These are phyloP conservation scores for Microdochium paspali DNA, from an alignment of 2,329 filamentous ascomycete genomes.

Conservation along the genomic window DNA sequence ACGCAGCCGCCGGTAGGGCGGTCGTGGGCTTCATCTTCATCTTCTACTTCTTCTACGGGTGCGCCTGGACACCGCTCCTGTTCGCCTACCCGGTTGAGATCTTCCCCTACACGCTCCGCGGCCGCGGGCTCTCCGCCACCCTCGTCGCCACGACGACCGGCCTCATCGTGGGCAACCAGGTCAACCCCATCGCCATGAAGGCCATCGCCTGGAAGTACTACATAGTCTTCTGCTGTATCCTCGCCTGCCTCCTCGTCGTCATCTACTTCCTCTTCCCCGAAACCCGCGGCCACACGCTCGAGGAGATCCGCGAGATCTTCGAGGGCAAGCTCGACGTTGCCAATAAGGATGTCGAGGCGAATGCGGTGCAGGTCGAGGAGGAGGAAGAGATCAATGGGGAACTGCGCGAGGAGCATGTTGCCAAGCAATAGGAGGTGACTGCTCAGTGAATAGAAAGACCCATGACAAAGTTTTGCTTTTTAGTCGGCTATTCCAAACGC, in stretches of 20 bases:
- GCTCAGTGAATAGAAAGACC: too few relatives aligned
- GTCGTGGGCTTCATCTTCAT: slow-evolving; percentile 23
- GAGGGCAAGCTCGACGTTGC: slow-evolving; percentile 6
- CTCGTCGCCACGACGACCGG: slow-evolving; percentile 14
- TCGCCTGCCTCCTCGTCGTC: slow-evolving; percentile 17
- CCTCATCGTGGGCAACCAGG: slow-evolving; percentile 20
- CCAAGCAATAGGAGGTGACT: too few relatives aligned
- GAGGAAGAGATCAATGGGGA: slow-evolving; percentile 3
- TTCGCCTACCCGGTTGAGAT: slow-evolving; percentile 15
- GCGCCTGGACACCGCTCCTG: slow-evolving; percentile 15
- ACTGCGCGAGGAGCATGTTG: too few relatives aligned
- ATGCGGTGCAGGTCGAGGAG: too few relatives aligned
- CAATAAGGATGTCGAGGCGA: slow-evolving; percentile 9
- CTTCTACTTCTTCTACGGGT: slow-evolving; percentile 21
- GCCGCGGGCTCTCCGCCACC: slow-evolving; percentile 14
- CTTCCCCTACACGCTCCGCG: slow-evolving; percentile 11
- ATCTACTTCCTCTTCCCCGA: slow-evolving; percentile 25
- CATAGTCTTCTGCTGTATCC: slow-evolving; percentile 23
- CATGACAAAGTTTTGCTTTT: too few relatives aligned
- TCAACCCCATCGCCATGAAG: slow-evolving; percentile 26
- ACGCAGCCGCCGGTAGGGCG: slow-evolving; percentile 7
- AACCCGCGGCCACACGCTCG: slow-evolving; percentile 15
- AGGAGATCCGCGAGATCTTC: slow-evolving; percentile 18
- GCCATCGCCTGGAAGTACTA: slow-evolving; percentile 30
- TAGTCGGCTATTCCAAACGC: too few relatives aligned